Conservation (phyloP, 1,284 basidiomycete species). For the Melanopsichium pennsylvanicum region DNA sequence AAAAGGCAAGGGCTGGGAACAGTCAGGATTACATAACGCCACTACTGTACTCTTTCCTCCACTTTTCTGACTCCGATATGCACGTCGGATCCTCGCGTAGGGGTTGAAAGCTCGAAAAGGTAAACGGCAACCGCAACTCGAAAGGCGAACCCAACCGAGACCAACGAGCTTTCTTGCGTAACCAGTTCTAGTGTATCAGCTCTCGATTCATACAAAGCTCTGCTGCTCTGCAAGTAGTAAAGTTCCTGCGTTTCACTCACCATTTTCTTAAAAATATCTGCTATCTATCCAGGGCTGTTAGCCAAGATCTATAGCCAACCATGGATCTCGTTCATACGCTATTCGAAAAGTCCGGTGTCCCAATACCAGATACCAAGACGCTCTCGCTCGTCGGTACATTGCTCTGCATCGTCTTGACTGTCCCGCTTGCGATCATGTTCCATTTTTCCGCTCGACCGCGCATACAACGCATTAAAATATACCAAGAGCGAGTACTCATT, state of each 20-base stretch:
- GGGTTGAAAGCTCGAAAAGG: background rate
- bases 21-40: constrained; percentile 25
- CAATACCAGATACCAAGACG: constrained; percentile 24
- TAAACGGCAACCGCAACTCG: background rate
- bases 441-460: constrained; percentile 26
- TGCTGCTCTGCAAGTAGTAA: too few relatives aligned
- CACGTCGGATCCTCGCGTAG: background rate
- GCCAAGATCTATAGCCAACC: background rate
- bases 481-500: constrained; percentile 77
- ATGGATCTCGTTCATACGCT: constrained; percentile 38
- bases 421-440: constrained; percentile 23
- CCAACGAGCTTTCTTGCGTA: constrained; percentile 15
- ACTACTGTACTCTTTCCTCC: constrained; percentile 3
- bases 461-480: constrained; percentile 60
- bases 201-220: too few relatives aligned
- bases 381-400: constrained; percentile 30
- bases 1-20: background rate
- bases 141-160: background rate
- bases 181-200: background rate
- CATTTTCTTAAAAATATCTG: background rate
- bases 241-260: too few relatives aligned
- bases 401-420: constrained; percentile 23
- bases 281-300: background rate
- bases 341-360: constrained; percentile 18
- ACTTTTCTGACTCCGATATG: background rate